Percentiles rank a stretch among this genome's conserved stretches.
phyloP scores from a whole-genome alignment of 73 alveolate species.

The Stentor coeruleus region DNA sequence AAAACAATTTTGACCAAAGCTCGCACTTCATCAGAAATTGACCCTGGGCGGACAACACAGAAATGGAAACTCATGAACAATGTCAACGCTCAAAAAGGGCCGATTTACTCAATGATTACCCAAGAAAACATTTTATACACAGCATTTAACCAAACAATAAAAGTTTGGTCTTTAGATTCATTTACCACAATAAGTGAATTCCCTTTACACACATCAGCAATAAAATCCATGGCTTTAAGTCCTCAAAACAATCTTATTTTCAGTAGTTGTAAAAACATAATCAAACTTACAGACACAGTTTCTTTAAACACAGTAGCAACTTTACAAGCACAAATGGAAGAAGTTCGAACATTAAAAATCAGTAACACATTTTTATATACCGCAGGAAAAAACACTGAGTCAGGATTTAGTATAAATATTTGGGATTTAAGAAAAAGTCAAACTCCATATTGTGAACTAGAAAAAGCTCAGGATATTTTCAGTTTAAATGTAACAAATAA shows the following conservation, averaged over 20 bases:
- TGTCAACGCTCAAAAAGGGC: constrained; percentile 57
- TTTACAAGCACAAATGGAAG: constrained; percentile 60
- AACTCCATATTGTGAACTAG: constrained; percentile 52
- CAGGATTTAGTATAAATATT: constrained; percentile 36
- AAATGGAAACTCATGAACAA: constrained; percentile 41
- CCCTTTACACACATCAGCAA: constrained; percentile 39
- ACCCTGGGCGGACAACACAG: background rate
- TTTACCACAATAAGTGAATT: constrained; percentile 45
- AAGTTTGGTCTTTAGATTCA: constrained; percentile 66
- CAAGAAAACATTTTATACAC: constrained; percentile 58
- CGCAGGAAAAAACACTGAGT: constrained; percentile 53
- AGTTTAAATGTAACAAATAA: constrained; percentile 29
- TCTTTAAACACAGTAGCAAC: constrained; percentile 44
- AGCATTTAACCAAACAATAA: constrained; percentile 47
- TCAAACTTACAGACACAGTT: constrained; percentile 62
- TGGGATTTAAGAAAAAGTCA: constrained; percentile 59
- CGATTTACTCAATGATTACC: constrained; percentile 52
- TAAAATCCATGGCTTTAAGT: constrained; percentile 47
- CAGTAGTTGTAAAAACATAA: constrained; percentile 55
- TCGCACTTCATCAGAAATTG: background rate
- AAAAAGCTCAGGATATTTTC: constrained; percentile 57
- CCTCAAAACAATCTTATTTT: constrained; percentile 51
- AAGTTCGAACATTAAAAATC: constrained; percentile 44
- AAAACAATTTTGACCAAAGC: background rate
- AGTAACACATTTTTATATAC: constrained; percentile 39